phyloP scores from a whole-genome alignment of 2,329 filamentous ascomycete species.

The Blastomyces gilchristii region DNA sequence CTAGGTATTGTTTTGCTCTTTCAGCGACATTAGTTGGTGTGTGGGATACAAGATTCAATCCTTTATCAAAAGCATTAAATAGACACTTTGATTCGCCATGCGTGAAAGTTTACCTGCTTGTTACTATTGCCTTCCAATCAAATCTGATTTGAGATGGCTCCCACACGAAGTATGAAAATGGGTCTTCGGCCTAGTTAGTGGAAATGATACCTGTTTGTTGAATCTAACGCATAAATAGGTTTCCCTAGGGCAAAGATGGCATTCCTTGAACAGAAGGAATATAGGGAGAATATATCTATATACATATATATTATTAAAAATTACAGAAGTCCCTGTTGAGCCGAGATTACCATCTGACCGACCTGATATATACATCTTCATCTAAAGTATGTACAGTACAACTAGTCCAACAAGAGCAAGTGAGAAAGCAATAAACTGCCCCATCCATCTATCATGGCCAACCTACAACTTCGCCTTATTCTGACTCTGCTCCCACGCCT shows the following conservation, averaged over 20 bases:
- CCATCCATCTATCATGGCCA: not conserved
- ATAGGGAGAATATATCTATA: too few relatives aligned
- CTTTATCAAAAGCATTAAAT: not conserved
- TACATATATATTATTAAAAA: not conserved
- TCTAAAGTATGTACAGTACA: not conserved
- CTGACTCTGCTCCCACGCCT: conserved; percentile 22
- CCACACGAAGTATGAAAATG: too few relatives aligned
- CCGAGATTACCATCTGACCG: not conserved
- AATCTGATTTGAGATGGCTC: too few relatives aligned
- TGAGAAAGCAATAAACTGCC: not conserved
- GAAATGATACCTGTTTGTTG: too few relatives aligned
- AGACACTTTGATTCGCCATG: not conserved
- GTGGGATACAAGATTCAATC: not conserved
- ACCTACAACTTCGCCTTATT: conserved; percentile 22
- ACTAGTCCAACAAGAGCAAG: not conserved
- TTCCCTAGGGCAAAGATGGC: not conserved
- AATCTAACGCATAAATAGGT: too few relatives aligned
- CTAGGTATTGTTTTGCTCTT: too few relatives aligned
- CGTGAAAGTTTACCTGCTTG: too few relatives aligned
- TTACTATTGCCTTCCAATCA: too few relatives aligned
- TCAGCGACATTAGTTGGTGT: too few relatives aligned
- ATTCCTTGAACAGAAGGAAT: not conserved
- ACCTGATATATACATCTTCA: not conserved
- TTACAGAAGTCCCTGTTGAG: not conserved
- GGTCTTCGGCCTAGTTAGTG: too few relatives aligned